Conservation (phyloP, 2,329 filamentous ascomycete genomes). For the Fusarium sp. region DNA sequence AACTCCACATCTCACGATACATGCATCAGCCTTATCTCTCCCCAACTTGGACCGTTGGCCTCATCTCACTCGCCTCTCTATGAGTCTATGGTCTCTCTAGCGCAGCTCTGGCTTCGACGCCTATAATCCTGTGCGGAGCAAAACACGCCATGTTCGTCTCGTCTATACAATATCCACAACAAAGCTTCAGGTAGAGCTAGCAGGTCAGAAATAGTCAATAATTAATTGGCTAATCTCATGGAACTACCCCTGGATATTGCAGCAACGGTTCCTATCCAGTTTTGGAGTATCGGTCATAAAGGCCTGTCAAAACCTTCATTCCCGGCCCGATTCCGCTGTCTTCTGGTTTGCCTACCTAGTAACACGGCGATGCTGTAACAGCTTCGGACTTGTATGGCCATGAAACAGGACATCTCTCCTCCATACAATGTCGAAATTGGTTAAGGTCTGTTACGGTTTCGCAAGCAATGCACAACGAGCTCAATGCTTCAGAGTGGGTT, state of each 20-base stretch:
- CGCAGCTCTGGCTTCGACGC: background rate
- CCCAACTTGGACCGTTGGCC: background rate
- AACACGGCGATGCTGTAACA: background rate
- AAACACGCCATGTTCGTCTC: constrained; percentile 12
- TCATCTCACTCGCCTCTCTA: background rate
- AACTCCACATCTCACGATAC: constrained; percentile 31
- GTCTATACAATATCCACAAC: constrained; percentile 4
- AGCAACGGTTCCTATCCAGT: background rate
- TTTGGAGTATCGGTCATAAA: background rate
- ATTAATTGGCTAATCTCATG: constrained; percentile 3
- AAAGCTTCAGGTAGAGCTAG: constrained; percentile 5
- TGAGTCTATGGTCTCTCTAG: background rate
- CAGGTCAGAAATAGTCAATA: background rate
- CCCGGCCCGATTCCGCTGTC: constrained; percentile 13
- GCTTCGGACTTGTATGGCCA: background rate
- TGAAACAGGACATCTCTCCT: background rate
- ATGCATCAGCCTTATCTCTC: constrained; percentile 31
- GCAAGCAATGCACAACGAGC: background rate
- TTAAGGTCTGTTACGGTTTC: background rate
- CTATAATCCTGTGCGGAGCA: background rate
- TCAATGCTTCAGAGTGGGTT: background rate
- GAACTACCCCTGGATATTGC: constrained; percentile 7
- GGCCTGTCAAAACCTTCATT: constrained; percentile 3
- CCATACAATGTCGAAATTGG: background rate
- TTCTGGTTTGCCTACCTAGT: background rate